Evolutionary conservation across 2,329 filamentous ascomycete genomes (phyloP), one percentile per base, ranked within the genome.

Genomic region (Ophiostoma himal-ulmi): DNA sequence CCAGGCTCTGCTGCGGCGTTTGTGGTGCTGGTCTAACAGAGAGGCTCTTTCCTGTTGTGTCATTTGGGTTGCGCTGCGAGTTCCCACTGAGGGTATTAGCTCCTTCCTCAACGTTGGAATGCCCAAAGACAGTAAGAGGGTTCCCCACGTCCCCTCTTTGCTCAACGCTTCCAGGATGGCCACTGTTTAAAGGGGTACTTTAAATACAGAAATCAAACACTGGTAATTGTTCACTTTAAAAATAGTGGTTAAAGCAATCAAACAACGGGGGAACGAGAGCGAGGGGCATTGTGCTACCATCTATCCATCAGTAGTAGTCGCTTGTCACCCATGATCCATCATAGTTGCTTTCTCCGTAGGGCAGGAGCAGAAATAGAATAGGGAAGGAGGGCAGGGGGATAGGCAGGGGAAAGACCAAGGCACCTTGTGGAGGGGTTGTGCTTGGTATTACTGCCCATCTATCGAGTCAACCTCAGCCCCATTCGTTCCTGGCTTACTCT

Each of bases 381-480:
- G 30, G 30, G 3, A 30, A 30, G 30, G 30, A 30, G 30, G 30
- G 30, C 3, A 30, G 30, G 30, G 44, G 4, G 13, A 17, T 14
- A 48, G 44, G 44, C 44, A 54, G n/a, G 52, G 52, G 52, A 26
- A 36, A 34, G 57, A 62, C 57, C 57, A 62, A 62, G 57, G 57
- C 57, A 26, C 57, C 26, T 34, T 34, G 57, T 62, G 57, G 57
- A 62, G 57, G 57, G 57, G 57, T 62, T 62, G 26, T 62, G 11
- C 57, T 62, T 62, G 57, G 57, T 57, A 26, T 10, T 26, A 57
- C 17, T 26, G 17, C n/a, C 52, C n/a, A 34, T 8, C 52, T 26
- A 26, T 17, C 22, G 57, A 62, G 26, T 26, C 52, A 13, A 62
- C 36, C 57, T 62, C 57, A 62, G 57, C 57, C 57, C 57, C 57